Base-by-base conservation (phyloP, 2,329 filamentous ascomycete species). In the Microsporum ferrugineum region DNA sequence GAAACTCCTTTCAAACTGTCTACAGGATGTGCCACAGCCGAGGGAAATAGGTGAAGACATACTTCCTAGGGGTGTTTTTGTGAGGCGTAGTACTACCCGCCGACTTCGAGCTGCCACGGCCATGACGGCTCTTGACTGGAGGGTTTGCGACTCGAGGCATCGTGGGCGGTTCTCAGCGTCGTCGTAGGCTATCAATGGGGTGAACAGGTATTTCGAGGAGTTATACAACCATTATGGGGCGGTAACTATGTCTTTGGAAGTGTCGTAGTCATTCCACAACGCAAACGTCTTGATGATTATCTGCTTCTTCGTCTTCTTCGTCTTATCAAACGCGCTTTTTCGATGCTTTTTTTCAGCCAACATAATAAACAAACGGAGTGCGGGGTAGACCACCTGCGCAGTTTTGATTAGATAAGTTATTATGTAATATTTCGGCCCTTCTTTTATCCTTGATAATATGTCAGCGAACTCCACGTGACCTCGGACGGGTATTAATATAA, bases 101-200 rank as follows among this genome's bases (percentile, higher is more conserved):
- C 59, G 77, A 75, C 67, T 78, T 78, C 61, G 77, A 75, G 67
- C 72, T 66, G 33, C 67, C 67, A 55, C 69, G 74, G 65, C 73
- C 75, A 68, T 75, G 77, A 56, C 61, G 62, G 58, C 69, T 68
- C 64, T 75, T 75, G 55, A 71, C 71, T 29, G 76, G 74, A 6
- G 73, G 71, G 64, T 80, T 79, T 68, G 78, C 79, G 60, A 82
- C 77, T 72, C 82, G 80, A 73, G 82, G 80, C 82, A 84, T 84
- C 63, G 64, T 72, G 64, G 64, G 62, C 57, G 60, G 49, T 51
- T 61, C 58, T 14, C 33, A 2, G 6, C 17, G 10, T 39, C 47
- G 56, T 59, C 43, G 57, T 62, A 12, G 10, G 23, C 2, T 51
- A 3, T 51, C 45, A 29, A 31, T 58, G 34, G 31, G 47, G 29